Evolutionary conservation across 2,329 filamentous ascomycete genomes (phyloP).

Genomic region (Esteya vermicola): DNA sequence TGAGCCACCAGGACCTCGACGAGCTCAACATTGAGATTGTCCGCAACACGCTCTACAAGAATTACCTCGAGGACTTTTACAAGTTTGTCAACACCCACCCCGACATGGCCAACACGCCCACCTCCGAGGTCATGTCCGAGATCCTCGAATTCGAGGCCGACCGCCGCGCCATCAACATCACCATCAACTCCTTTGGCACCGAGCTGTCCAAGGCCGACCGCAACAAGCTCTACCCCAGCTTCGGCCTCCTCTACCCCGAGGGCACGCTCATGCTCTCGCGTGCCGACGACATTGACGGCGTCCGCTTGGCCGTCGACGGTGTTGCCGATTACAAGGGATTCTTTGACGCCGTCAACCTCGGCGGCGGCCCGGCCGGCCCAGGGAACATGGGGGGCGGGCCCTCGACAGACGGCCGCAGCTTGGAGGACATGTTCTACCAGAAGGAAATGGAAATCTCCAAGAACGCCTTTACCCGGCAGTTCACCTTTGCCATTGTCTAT

Average conservation of each 20-base stretch:
- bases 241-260: slow-evolving; percentile 85
- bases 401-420: slow-evolving; percentile 69
- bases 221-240: slow-evolving; percentile 88
- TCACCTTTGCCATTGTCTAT: slow-evolving; percentile 89
- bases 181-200: slow-evolving; percentile 94
- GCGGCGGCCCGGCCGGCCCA: slow-evolving; percentile 54
- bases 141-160: slow-evolving; percentile 95
- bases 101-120: slow-evolving; percentile 78
- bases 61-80: slow-evolving; percentile 97
- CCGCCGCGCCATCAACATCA: slow-evolving; percentile 95
- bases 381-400: slow-evolving; percentile 75
- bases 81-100: slow-evolving; percentile 82
- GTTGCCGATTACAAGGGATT: slow-evolving; percentile 89
- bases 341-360: slow-evolving; percentile 79
- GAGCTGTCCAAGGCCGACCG: slow-evolving; percentile 87
- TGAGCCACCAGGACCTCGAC: slow-evolving; percentile 92
- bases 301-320: slow-evolving; percentile 84
- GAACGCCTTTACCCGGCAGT: slow-evolving; percentile 86
- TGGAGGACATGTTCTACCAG: slow-evolving; percentile 97
- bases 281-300: slow-evolving; percentile 88
- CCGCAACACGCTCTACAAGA: slow-evolving; percentile 97
- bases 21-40: slow-evolving; percentile 99
- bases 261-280: slow-evolving; percentile 89
- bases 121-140: slow-evolving; percentile 88
- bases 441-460: slow-evolving; percentile 99